Evolutionary conservation across 2,329 filamentous ascomycete species (phyloP).

Genomic region (Cladophialophora carrionii): DNA sequence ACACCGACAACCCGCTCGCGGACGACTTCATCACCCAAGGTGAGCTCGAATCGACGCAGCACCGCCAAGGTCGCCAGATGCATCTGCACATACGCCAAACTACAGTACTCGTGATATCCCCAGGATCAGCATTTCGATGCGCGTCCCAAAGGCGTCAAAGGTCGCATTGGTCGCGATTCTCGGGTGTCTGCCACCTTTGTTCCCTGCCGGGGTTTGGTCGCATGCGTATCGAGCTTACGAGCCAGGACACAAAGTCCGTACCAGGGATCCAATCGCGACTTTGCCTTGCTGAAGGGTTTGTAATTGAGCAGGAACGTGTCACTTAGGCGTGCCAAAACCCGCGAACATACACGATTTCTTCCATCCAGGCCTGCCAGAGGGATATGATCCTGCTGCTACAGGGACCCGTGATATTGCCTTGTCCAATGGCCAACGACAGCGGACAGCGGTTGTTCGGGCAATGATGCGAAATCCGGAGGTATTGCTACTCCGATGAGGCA

Average conservation of each 20-base stretch:
- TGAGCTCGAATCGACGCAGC: not conserved
- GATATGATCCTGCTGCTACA: constrained; percentile 57
- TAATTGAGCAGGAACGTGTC: constrained; percentile 59
- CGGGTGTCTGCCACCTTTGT: not conserved
- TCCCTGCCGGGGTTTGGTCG: constrained; percentile 41
- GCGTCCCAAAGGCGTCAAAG: constrained; percentile 60
- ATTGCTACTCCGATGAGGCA: constrained; percentile 70
- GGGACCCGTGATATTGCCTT: constrained; percentile 61
- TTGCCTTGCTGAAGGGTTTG: constrained; percentile 77
- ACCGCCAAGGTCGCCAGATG: not conserved
- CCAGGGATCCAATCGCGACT: constrained; percentile 85
- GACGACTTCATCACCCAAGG: not conserved
- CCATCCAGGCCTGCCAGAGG: constrained; percentile 51
- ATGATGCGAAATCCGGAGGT: constrained; percentile 59
- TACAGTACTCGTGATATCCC: not conserved
- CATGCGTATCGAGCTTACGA: constrained; percentile 14
- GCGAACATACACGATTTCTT: constrained; percentile 59
- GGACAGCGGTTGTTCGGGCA: constrained; percentile 60
- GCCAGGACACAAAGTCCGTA: constrained; percentile 75
- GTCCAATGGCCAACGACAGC: constrained; percentile 62
- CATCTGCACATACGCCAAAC: not conserved
- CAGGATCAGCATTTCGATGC: not conserved
- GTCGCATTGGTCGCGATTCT: constrained; percentile 65
- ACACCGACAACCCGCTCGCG: not conserved
- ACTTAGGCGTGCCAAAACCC: constrained; percentile 59